Evolutionary conservation across 2,329 filamentous ascomycete genomes (phyloP), one percentile per base, ranked within the genome.

Genomic region (Beauveria medogensis): DNA sequence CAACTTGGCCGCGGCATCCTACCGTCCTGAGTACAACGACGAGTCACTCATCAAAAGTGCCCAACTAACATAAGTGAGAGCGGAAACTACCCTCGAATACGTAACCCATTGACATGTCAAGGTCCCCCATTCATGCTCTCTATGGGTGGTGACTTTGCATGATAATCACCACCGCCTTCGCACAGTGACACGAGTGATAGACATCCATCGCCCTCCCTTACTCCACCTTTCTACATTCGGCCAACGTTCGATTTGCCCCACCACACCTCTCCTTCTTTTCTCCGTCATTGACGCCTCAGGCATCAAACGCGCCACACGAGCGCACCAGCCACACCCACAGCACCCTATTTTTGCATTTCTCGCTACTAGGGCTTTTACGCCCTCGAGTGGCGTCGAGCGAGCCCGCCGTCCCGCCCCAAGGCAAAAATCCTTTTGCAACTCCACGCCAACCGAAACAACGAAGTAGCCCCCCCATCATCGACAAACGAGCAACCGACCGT

Each of bases 361-460:
- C 63, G 64, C 67, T 55, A 63, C 71, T 74, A 73, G 73, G 73
- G 71, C 69, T 75, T 37, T 73, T 67, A 70, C 72, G 68, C 72
- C 72, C 72, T 74, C 66, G 44, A 55, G 57, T 60, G 56, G 56
- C 48, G 58, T 37, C 44, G 59, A 61, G 52, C 59, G 65, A 63
- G 52, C 60, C 61, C 57, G 62, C 66, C 65, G 69, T 66, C 6
- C 18, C 24, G 51, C 46, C 51, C 55, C 26, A 67, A 67, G 66
- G 67, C 69, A 69, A 74, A 71, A 70, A 61, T 61, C 60, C 60
- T 71, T 67, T 67, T 68, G 65, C 66, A 70, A 68, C 69, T 68
- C 65, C 65, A 65, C 67, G 64, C 67, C 69, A 70, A 64, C 65
- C 66, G 12, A 43, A 50, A 37, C 34, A 14, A 37, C 34, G 34